Evolutionary conservation across 192 early-diverging fungal species (phyloP), one percentile per base, ranked within the genome.

Genomic region (Coemansia asiatica): DNA sequence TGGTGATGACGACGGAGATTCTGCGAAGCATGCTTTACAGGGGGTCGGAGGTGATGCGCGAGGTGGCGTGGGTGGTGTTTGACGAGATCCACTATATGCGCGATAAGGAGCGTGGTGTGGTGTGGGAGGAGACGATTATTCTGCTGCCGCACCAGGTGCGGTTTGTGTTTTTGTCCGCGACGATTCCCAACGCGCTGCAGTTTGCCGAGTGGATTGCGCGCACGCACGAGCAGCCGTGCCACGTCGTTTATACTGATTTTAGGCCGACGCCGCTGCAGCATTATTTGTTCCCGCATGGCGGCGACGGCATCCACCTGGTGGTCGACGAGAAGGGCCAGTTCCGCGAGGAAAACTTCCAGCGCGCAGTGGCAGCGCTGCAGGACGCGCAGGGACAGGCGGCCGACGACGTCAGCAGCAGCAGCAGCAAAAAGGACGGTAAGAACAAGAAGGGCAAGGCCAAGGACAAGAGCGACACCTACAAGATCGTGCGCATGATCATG

Each of bases 1-100:
- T 97, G 48, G 95, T 98, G 23, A 98, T 98, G 97, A 98, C 97
- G 0, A 98, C 97, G 0, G 97, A 98, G 82, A 98, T 98, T 91
- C 78, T 98, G 55, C 85, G 97, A 27, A 90, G 88, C 46, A 98
- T 98, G 97, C 85, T 98, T 23, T 98, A 98, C 79, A 88, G 95
- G 48, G 97, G 97, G 16, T 92, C 90, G 21, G 95, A 97, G 68
- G 85, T 98, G 50, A 91, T 97, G 87, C 87, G 95, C 51, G 97
- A 98, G 80, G 93, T 98, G 1, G 89, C 94, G 1, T 98, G 95
- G 95, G 94, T 98, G 29, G 86, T 98, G 29, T 98, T 95, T 79
- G 97, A 98, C 70, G 97, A 98, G 85, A 92, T 98, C 58, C 97
- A 97, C 78, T 98, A 98, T 73, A 97, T 98, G 97, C 79, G 94